Evolutionary conservation across 805 yeast species (phyloP), one percentile per base, ranked within the genome.

Genomic region (Scheffersomyces stipitis): DNA sequence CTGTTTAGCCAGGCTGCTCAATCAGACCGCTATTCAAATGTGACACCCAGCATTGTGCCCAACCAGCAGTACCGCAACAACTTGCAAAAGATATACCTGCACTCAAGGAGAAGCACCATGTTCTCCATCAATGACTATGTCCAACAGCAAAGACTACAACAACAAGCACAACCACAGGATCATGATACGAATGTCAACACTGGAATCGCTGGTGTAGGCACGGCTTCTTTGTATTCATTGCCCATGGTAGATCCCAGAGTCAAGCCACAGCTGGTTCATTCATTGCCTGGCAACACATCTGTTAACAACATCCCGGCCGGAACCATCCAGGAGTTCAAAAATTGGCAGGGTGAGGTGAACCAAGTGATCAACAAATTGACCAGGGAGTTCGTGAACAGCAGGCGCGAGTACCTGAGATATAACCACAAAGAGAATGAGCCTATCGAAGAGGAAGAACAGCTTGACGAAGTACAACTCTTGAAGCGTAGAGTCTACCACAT

Each of bases 291-390:
- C 3, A 31, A 36, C 17, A 14, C 7, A 26, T 20, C 15, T 14
- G 28, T 13, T 10, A 15, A 26, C 15, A 27, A 14, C 6, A 18
- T 34, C 3, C 40, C 36, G 6, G 20, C 13, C 15, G 31, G 34
- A 13, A 37, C 45, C 8, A 31, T 49, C 35, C 70, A 64, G 28
- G 80, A 75, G 28, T 70, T 76, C 41, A 60, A 67, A 28, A 64
- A 60, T 31, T 76, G 82, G 82, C 81, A 75, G 49, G 66, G 64
- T 22, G 81, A 76, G 37, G 71, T 76, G 32, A 76, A 75, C 42
- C 46, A 64, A 32, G 61, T 77, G 5, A 58, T 77, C 36, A 65
- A 62, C 41, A 66, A 69, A 48, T 64, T 77, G 28, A 62, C 73
- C 13, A 55, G 63, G 35, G 81, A 76, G 41, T 37, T 45, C 17